These are phyloP conservation scores for Berkeleyomyces basicola DNA, from an alignment of 2,329 filamentous ascomycete species.

Conservation along the genomic window DNA sequence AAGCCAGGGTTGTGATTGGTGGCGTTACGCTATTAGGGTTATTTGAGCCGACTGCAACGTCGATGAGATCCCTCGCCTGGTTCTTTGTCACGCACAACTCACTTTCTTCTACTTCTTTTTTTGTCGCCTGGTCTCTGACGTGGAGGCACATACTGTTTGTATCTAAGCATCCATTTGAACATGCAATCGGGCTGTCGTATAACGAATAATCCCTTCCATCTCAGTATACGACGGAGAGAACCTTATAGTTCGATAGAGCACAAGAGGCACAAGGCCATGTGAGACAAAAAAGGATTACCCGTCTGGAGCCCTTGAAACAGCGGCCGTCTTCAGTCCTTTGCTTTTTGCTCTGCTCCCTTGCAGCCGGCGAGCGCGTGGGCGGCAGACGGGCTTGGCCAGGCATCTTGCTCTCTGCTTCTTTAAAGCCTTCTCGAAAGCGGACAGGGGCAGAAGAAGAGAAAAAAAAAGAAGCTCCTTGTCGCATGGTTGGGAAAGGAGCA, in stretches of 20 bases:
- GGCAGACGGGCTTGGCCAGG: not conserved
- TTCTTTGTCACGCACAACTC: not conserved
- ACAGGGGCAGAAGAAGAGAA: not conserved
- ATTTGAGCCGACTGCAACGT: not conserved
- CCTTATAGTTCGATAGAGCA: not conserved
- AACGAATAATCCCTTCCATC: too few relatives aligned
- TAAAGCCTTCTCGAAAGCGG: not conserved
- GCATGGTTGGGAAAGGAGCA: not conserved
- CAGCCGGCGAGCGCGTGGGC: not conserved
- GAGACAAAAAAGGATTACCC: not conserved
- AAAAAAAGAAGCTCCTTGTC: not conserved
- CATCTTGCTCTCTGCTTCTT: not conserved
- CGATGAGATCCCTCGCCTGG: not conserved
- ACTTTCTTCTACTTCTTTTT: not conserved
- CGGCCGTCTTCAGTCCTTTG: not conserved
- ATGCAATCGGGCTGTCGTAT: too few relatives aligned
- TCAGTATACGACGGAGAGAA: too few relatives aligned
- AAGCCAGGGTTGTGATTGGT: not conserved
- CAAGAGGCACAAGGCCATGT: not conserved
- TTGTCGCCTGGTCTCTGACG: not conserved
- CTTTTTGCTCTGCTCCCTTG: not conserved
- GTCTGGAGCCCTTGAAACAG: not conserved
- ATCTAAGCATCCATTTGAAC: too few relatives aligned
- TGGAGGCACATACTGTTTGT: too few relatives aligned
- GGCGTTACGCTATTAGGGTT: not conserved